These are phyloP conservation scores for Pulveroboletus frians DNA, from an alignment of 768 basidiomycete species.

Conservation along the genomic window DNA sequence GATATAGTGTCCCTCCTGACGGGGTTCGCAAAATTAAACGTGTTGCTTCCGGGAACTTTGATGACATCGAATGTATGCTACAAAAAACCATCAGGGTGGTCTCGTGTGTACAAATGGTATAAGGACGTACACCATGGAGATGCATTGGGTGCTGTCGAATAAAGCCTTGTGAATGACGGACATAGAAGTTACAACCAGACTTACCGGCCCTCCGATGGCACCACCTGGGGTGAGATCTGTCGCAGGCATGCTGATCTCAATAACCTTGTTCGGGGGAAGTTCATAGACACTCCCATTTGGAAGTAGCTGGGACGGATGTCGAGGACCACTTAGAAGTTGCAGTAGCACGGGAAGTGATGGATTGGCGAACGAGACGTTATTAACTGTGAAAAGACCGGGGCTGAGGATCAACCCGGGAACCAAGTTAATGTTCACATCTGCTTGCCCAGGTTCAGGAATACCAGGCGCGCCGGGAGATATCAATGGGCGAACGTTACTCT, in stretches of 20 bases:
- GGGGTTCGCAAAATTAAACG: conserved; percentile 46
- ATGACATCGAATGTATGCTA: conserved; percentile 41
- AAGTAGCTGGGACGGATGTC: conserved; percentile 31
- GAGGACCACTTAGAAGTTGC: conserved; percentile 2
- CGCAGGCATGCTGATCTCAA: conserved; percentile 39
- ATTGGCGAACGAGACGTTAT: too few relatives aligned
- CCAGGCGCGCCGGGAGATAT: too few relatives aligned
- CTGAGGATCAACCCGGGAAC: too few relatives aligned
- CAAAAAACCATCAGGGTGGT: background rate
- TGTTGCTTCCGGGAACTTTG: conserved; percentile 33
- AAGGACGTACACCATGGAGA: conserved; percentile 11
- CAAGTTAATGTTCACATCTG: too few relatives aligned
- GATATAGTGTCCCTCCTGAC: conserved; percentile 46
- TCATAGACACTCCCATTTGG: conserved; percentile 39
- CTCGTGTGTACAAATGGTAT: background rate
- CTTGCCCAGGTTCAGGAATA: too few relatives aligned
- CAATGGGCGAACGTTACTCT: too few relatives aligned
- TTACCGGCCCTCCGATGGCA: conserved; percentile 11
- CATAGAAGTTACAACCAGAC: background rate
- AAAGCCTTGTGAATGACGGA: background rate
- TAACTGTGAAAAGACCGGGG: too few relatives aligned
- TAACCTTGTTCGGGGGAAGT: conserved; percentile 38
- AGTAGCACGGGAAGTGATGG: too few relatives aligned
- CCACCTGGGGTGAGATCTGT: conserved; percentile 5
- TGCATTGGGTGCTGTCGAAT: too few relatives aligned